Conservation (phyloP, 163 green algal genomes). For the Volvox carteri region DNA sequence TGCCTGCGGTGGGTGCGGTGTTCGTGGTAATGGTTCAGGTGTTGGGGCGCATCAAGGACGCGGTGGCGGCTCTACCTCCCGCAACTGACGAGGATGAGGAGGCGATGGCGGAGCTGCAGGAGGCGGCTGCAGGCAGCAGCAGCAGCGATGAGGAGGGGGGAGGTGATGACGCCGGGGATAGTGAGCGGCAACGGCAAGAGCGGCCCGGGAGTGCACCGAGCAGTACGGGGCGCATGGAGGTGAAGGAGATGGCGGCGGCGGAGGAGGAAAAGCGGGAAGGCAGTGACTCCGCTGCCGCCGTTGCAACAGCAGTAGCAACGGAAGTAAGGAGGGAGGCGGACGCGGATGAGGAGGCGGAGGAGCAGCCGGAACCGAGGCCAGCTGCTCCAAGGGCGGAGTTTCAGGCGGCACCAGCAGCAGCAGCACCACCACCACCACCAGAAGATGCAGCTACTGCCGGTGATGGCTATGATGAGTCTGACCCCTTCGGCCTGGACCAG, state of each 20-base stretch:
- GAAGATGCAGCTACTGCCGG: neutral
- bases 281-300: too few relatives aligned
- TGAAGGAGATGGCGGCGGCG: too few relatives aligned
- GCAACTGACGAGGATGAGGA: conserved; percentile 39
- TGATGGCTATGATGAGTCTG: conserved; percentile 25
- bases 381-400: neutral
- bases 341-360: neutral
- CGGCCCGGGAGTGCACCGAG: neutral
- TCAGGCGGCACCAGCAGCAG: neutral
- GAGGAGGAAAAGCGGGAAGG: too few relatives aligned
- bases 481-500: conserved; percentile 61
- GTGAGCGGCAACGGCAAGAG: neutral
- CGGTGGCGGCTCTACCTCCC: conserved; percentile 45
- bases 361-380: neutral
- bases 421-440: neutral
- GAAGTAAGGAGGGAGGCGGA: neutral
- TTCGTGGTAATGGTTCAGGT: too few relatives aligned
- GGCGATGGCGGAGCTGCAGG: conserved; percentile 27
- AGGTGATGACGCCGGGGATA: neutral
- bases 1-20: too few relatives aligned
- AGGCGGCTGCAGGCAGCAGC: neutral
- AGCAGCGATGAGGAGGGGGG: neutral
- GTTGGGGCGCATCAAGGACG: conserved; percentile 36
- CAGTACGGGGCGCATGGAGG: neutral
- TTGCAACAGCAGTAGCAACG: neutral